phyloP scores from a whole-genome alignment of 495 filamentous ascomycete species.

The Evernia prunastri region DNA sequence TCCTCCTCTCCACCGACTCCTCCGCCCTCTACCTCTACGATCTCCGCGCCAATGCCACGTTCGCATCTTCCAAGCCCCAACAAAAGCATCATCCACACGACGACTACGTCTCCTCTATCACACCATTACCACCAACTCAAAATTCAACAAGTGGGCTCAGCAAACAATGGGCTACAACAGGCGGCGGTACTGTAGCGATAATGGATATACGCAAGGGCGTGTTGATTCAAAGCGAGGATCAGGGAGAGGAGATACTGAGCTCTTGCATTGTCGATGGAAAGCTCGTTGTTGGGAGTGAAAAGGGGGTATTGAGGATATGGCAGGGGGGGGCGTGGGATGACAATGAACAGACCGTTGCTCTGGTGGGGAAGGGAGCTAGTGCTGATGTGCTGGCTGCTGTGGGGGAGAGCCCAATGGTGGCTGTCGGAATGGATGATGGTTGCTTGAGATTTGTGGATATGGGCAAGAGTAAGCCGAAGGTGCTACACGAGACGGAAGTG shows the following conservation, averaged over 20 bases:
- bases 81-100: conserved; percentile 80
- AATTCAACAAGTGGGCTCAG: conserved; percentile 75
- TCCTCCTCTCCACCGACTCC: conserved; percentile 86
- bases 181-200: conserved; percentile 80
- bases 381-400: conserved; percentile 59
- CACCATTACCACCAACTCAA: conserved; percentile 68
- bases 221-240: conserved; percentile 79
- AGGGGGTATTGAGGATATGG: conserved; percentile 84
- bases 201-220: conserved; percentile 81
- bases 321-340: conserved; percentile 91
- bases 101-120: conserved; percentile 88
- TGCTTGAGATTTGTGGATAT: conserved; percentile 43
- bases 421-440: conserved; percentile 72
- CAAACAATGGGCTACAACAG: conserved; percentile 90
- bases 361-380: conserved; percentile 63
- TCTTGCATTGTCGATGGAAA: conserved; percentile 73
- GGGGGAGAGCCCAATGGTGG: conserved; percentile 60
- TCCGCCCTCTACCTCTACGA: conserved; percentile 87
- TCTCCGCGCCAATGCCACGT: conserved; percentile 57
- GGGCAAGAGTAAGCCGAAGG: conserved; percentile 53
- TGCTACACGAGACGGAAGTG: conserved; percentile 44
- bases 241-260: conserved; percentile 85
- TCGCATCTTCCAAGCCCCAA: conserved; percentile 52
- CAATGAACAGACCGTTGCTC: conserved; percentile 77
- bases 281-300: conserved; percentile 69